These are phyloP conservation scores for Tilletia horrida DNA, from an alignment of 1,284 basidiomycete species.

Conservation along the genomic window DNA sequence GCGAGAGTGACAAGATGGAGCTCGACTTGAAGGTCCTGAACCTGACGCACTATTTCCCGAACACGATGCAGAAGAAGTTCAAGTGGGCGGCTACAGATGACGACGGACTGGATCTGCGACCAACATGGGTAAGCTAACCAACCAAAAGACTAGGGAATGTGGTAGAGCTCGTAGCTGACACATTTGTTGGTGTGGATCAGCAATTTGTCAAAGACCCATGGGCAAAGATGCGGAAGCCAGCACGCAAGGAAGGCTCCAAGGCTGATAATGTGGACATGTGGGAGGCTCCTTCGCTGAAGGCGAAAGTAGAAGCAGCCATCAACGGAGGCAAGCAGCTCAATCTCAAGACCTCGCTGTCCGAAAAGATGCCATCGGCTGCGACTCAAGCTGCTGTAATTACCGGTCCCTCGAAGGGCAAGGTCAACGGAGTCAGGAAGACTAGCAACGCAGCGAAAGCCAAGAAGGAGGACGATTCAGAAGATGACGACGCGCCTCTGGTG, in stretches of 20 bases:
- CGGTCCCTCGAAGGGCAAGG: slow-evolving; percentile 18
- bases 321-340: background rate
- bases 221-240: slow-evolving; percentile 41
- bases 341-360: slow-evolving; percentile 14
- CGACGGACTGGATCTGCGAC: slow-evolving; percentile 20
- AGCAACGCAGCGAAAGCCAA: slow-evolving; percentile 26
- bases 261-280: slow-evolving; percentile 16
- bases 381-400: slow-evolving; percentile 12
- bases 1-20: slow-evolving; percentile 51
- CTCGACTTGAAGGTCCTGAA: slow-evolving; percentile 24
- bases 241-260: slow-evolving; percentile 25
- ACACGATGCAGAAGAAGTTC: slow-evolving; percentile 54
- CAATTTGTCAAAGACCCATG: slow-evolving; percentile 47
- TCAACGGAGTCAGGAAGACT: slow-evolving; percentile 27
- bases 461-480: slow-evolving; percentile 28
- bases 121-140: slow-evolving; percentile 27
- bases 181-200: background rate
- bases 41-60: slow-evolving; percentile 37
- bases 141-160: background rate
- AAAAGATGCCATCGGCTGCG: slow-evolving; percentile 22
- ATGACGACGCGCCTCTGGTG: slow-evolving; percentile 22
- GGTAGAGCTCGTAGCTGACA: background rate
- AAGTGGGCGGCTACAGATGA: slow-evolving; percentile 39
- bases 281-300: slow-evolving; percentile 29
- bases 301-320: slow-evolving; percentile 29